Base-by-base conservation (phyloP, 108 stramenopile genomes). In the Mayamaea pseudoterrestris region DNA sequence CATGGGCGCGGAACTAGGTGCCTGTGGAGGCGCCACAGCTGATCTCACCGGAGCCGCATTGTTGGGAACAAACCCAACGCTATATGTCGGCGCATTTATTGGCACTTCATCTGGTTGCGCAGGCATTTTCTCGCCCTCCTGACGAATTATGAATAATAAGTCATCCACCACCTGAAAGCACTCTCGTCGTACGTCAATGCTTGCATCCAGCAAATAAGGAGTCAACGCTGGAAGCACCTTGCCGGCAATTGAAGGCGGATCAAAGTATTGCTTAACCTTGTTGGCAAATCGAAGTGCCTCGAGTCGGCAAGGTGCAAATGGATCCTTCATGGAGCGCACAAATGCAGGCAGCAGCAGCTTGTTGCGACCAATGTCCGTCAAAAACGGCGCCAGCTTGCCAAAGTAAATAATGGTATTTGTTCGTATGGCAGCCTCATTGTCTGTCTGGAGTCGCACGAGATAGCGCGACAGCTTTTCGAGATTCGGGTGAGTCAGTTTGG, bases 391-490 rank as follows among this genome's bases (percentile, higher is more conserved):
- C 45, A 90, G 68, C 46, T 86, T 82, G 24, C 71, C 68, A 35
- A 93, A 76, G 48, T 88, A 84, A 41, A 88, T 83, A 30, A 87
- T 75, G n/a, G 90, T 86, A 27, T 88, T 87, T 29, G 85, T 85
- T 28, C 90, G 80, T 31, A 93, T 83, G 18, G 69, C 61, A 8
- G 68, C 53, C 57, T 84, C 84, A 13, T 69, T 53, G 53, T 93
- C 90, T 6, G 60, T 49, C 49, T 88, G 85, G 35, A 93, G 52
- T 47, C 90, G 72, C 7, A 86, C 80, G 42, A 88, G 45, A 55
- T 93, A 93, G 27, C 90, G 67, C 0, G 74, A 69, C n/a, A 93
- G 39, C 50, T 93, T 93, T 54, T 93, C 90, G 53, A 85, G 43
- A 52, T 76, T 88, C 3, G 84, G 74, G 25, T 61, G 58, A 26